Conservation (phyloP, 2,329 filamentous ascomycete species). For the Cryphonectria naterciae region DNA sequence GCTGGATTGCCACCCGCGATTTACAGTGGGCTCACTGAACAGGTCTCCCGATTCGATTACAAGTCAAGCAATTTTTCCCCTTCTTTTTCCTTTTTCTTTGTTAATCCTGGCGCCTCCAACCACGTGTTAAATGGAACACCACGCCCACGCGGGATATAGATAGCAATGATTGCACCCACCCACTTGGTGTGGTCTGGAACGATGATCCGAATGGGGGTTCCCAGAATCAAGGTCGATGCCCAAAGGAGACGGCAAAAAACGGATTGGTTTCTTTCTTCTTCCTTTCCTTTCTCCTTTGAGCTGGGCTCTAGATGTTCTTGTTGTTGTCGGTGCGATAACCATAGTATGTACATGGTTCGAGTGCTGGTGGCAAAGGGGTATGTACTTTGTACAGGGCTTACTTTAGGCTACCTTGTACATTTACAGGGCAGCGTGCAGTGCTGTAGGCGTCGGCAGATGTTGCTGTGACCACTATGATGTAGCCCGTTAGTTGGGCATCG, state of each 20-base stretch:
- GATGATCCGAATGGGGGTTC: not conserved
- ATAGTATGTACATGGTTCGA: no score
- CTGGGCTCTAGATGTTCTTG: no score
- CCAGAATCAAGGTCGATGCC: not conserved
- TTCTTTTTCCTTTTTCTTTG: not conserved
- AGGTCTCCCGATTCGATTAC: conserved; percentile 7
- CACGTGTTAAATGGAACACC: not conserved
- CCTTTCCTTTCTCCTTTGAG: no score
- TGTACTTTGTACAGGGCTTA: not conserved
- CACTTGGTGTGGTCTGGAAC: not conserved
- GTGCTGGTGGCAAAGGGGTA: no score
- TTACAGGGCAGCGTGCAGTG: not conserved
- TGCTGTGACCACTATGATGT: not conserved
- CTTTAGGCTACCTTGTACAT: not conserved
- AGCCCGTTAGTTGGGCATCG: conserved; percentile 4
- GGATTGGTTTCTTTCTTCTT: not conserved
- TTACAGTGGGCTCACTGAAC: conserved; percentile 18
- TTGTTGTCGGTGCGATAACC: no score
- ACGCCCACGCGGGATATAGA: not conserved
- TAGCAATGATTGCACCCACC: not conserved
- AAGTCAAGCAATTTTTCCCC: not conserved
- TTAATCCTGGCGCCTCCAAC: not conserved
- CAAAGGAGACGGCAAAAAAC: not conserved
- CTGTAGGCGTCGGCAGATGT: not conserved
- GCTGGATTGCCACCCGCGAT: conserved; percentile 21